Percentiles rank a stretch among this genome's conserved stretches.
These are phyloP conservation scores for Cephalotrichum gorgonifer DNA, from an alignment of 2,329 filamentous ascomycete species.

Conservation along the genomic window DNA sequence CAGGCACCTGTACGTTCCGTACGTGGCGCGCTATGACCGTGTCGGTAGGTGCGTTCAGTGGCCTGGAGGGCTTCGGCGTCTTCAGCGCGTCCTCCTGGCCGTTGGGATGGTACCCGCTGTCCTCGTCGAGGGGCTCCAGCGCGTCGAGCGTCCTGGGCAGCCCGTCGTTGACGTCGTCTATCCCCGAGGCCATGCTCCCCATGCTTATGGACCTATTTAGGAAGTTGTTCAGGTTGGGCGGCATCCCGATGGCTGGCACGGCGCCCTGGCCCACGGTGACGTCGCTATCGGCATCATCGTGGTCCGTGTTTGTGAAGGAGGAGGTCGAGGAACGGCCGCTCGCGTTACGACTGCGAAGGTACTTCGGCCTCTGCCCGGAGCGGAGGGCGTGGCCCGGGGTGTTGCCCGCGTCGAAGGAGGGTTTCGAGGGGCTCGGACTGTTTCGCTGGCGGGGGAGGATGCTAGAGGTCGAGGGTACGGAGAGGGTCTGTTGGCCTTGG, in stretches of 20 bases:
- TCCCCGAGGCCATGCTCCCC: conserved; percentile 77
- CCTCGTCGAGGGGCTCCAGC: conserved; percentile 39
- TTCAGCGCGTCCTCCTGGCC: conserved; percentile 39
- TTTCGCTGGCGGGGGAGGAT: background rate
- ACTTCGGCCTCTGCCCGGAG: conserved; percentile 40
- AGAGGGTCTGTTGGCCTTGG: conserved; percentile 14
- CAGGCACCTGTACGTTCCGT: conserved; percentile 81
- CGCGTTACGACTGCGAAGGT: conserved; percentile 44
- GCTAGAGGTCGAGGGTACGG: conserved; percentile 3
- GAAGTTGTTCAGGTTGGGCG: conserved; percentile 39
- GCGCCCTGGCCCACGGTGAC: conserved; percentile 55
- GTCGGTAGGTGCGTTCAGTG: conserved; percentile 61
- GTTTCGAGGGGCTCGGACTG: conserved; percentile 15
- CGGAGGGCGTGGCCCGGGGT: conserved; percentile 36
- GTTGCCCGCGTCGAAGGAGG: conserved; percentile 30
- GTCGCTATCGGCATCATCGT: conserved; percentile 61
- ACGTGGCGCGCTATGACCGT: conserved; percentile 83
- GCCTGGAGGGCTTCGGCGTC: conserved; percentile 59
- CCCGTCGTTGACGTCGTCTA: conserved; percentile 44
- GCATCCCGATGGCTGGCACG: conserved; percentile 42
- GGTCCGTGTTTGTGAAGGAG: conserved; percentile 45
- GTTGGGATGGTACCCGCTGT: conserved; percentile 22
- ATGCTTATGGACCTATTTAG: conserved; percentile 74
- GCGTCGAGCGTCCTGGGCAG: conserved; percentile 22
- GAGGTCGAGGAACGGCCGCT: conserved; percentile 53